Conservation (phyloP, 495 filamentous ascomycete species). For the Aspergillus wentii region DNA sequence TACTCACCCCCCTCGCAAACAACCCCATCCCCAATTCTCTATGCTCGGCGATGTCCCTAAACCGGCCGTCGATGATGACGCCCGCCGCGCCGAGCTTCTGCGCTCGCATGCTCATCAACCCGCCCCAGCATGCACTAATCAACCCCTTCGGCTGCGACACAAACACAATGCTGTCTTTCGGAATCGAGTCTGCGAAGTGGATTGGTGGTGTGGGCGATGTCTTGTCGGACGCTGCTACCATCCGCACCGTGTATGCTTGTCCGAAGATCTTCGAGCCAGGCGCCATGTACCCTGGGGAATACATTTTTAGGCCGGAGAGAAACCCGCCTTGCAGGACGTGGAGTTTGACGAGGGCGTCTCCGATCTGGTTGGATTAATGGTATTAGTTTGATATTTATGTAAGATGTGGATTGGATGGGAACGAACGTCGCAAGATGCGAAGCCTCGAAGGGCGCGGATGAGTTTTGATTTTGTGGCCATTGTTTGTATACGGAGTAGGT, state of each 20-base stretch:
- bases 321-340: slow-evolving; percentile 51
- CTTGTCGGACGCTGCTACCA: slow-evolving; percentile 15
- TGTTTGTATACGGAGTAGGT: neutral
- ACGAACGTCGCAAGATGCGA: slow-evolving; percentile 21
- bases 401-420: neutral
- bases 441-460: slow-evolving; percentile 15
- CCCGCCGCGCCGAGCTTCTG: slow-evolving; percentile 30
- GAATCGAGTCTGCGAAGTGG: slow-evolving; percentile 40
- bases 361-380: slow-evolving; percentile 7
- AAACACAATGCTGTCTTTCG: slow-evolving; percentile 47
- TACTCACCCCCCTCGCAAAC: slow-evolving; percentile 50
- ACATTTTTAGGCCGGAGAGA: slow-evolving; percentile 52
- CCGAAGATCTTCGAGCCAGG: slow-evolving; percentile 51
- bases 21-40: slow-evolving; percentile 43
- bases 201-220: slow-evolving; percentile 9
- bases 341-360: slow-evolving; percentile 37
- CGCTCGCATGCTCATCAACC: slow-evolving; percentile 54
- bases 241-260: slow-evolving; percentile 52
- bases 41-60: slow-evolving; percentile 57
- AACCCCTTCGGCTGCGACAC: slow-evolving; percentile 48
- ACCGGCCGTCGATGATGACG: slow-evolving; percentile 53
- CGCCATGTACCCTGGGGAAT: slow-evolving; percentile 47
- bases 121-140: slow-evolving; percentile 55
- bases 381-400: neutral
- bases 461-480: slow-evolving; percentile 12